Conservation (phyloP, 805 yeast genomes). For the Priceomyces haplophilus region DNA sequence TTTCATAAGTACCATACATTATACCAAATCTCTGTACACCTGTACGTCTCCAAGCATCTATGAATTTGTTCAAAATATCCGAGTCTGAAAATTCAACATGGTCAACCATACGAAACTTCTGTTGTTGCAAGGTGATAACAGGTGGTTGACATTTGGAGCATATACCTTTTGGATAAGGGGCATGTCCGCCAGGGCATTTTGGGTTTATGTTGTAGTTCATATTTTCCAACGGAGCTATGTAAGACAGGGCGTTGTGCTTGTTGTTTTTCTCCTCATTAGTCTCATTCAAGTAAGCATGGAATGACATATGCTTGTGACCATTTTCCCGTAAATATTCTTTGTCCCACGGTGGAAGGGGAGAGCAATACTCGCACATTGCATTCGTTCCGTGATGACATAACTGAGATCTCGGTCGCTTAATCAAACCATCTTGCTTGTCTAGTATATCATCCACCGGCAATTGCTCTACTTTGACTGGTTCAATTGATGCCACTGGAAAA, state of each 20-base stretch:
- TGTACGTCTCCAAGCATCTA: conserved; percentile 86
- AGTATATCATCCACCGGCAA: conserved; percentile 63
- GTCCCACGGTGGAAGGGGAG: conserved; percentile 96
- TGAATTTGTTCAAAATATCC: conserved; percentile 71
- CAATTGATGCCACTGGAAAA: conserved; percentile 1
- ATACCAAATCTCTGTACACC: conserved; percentile 87
- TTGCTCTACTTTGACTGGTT: conserved; percentile 41
- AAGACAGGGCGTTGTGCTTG: conserved; percentile 52
- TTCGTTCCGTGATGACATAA: conserved; percentile 85
- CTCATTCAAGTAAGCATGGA: conserved; percentile 77
- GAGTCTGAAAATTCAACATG: conserved; percentile 88
- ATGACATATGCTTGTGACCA: conserved; percentile 83
- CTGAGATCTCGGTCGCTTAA: conserved; percentile 55
- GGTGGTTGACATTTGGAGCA: conserved; percentile 97
- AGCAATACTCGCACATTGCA: conserved; percentile 98
- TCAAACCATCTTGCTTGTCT: conserved; percentile 68
- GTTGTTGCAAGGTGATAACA: conserved; percentile 88
- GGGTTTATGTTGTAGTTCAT: conserved; percentile 64
- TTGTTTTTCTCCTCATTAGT: conserved; percentile 66
- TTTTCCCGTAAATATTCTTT: conserved; percentile 67
- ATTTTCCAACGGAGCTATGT: conserved; percentile 75
- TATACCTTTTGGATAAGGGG: conserved; percentile 92
- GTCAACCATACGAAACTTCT: conserved; percentile 91
- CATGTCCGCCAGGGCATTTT: conserved; percentile 75
- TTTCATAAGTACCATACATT: conserved; percentile 76